These are phyloP conservation scores for Spinellus fusiger DNA, from an alignment of 192 early-diverging fungal species.

Conservation along the genomic window DNA sequence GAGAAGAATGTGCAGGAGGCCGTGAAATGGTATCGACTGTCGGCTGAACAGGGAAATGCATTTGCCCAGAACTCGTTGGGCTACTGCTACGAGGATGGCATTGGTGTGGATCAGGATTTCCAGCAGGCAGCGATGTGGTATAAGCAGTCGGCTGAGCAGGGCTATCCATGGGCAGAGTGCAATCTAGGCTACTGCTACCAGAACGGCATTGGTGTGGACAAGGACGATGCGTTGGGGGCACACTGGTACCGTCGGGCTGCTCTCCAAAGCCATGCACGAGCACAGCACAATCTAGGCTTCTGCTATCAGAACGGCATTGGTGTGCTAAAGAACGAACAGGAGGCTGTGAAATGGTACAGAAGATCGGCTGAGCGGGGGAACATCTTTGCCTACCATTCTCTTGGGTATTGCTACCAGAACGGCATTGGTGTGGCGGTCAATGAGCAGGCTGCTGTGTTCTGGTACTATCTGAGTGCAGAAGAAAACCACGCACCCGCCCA, in stretches of 20 bases:
- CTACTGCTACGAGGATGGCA: slow-evolving; percentile 75
- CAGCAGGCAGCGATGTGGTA: slow-evolving; percentile 55
- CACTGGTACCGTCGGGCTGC: slow-evolving; percentile 57
- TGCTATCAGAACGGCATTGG: slow-evolving; percentile 85
- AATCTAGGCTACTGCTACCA: slow-evolving; percentile 74
- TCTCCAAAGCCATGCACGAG: slow-evolving; percentile 45
- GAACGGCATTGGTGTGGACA: slow-evolving; percentile 52
- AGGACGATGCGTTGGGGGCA: slow-evolving; percentile 44
- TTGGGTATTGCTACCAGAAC: slow-evolving; percentile 54
- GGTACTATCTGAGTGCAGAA: slow-evolving; percentile 50
- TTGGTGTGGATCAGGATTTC: slow-evolving; percentile 49
- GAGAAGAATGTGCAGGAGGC: slow-evolving; percentile 43
- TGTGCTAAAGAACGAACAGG: slow-evolving; percentile 45
- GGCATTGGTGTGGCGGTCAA: slow-evolving; percentile 48
- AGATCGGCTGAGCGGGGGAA: slow-evolving; percentile 41
- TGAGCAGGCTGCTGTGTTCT: slow-evolving; percentile 44
- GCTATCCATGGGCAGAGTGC: slow-evolving; percentile 52
- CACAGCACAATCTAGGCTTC: slow-evolving; percentile 66
- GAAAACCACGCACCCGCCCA: slow-evolving; percentile 51
- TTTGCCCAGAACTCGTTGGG: slow-evolving; percentile 76
- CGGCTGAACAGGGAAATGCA: slow-evolving; percentile 64
- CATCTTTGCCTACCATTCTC: slow-evolving; percentile 50
- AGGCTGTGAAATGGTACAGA: slow-evolving; percentile 49
- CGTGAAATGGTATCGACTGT: slow-evolving; percentile 55
- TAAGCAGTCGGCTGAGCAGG: slow-evolving; percentile 41